Base-by-base conservation (phyloP, 169 alveolate genomes). In the Plasmodium berghei region DNA sequence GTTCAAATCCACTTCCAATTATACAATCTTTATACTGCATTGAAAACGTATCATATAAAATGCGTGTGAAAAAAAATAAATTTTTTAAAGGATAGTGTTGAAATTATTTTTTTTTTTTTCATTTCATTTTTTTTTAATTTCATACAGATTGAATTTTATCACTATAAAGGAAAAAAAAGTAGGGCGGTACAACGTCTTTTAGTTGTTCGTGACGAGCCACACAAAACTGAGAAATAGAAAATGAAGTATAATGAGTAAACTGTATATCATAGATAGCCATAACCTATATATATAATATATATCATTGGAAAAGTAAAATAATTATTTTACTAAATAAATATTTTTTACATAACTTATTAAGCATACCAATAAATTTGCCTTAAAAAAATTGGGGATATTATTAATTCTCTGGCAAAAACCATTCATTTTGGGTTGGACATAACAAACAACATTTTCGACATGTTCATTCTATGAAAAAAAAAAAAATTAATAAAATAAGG, bases 381-480 rank as follows among this genome's bases (percentile, higher is more conserved):
- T 66, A 42, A 80, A 52, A 55, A 80, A 80, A 42, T 80, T 80
- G 4, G 77, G 69, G 3, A 80, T 58, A 18, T 20, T 80, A 40
- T 80, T 80, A 22, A 80, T 80, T 52, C 90, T 8, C 16, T 80
- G 90, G 26, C 90, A 80, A 69, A 80, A 80, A 20, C 90, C 90
- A 34, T 64, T 80, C 5, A 20, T 54, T 22, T 66, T 64, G 10
- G 90, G 90, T 42, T 80, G 90, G 52, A 80, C 71, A 16, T 80
- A 80, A 34, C 90, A 80, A 16, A 80, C 90, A 46, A 80, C 90
- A 16, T 71, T 64, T 24, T 80, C 90, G 2, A 80, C 54, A 55
- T 80, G 64, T 66, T 63, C 77, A n/a, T 63, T 20, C 69, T 63
- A 22, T 9, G 52, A 10, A 49, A 9, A 20, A 9, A 26, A 5